These are phyloP conservation scores for Astrocystis sublimbata DNA, from an alignment of 495 filamentous ascomycete genomes.

Conservation along the genomic window DNA sequence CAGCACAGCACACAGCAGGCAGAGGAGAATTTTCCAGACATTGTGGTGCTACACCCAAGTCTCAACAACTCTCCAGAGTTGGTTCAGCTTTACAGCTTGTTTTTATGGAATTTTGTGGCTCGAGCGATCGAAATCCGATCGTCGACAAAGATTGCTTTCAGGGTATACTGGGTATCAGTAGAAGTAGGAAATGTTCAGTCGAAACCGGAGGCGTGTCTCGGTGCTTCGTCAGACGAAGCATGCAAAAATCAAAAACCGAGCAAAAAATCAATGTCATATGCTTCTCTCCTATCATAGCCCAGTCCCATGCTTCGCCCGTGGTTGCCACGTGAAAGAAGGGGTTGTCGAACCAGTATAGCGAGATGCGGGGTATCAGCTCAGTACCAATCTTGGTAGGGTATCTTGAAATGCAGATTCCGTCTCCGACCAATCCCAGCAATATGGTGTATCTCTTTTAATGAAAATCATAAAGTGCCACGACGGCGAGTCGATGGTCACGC, in stretches of 20 bases:
- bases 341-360: constrained; percentile 25
- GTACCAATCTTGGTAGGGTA: constrained; percentile 54
- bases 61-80: neutral
- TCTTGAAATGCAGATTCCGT: constrained; percentile 59
- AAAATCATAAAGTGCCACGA: constrained; percentile 33
- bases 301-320: constrained; percentile 19
- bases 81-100: constrained; percentile 2
- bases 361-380: constrained; percentile 49
- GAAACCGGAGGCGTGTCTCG: constrained; percentile 35
- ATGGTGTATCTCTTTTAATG: constrained; percentile 32
- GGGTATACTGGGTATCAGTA: constrained; percentile 44
- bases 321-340: constrained; percentile 16
- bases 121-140: constrained; percentile 3
- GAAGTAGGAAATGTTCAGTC: constrained; percentile 35
- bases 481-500: constrained; percentile 16
- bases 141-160: constrained; percentile 25
- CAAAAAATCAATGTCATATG: constrained; percentile 37
- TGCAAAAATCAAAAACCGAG: constrained; percentile 37
- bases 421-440: constrained; percentile 48
- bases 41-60: constrained; percentile 1
- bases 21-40: constrained; percentile 22
- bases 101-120: constrained; percentile 4
- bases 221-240: constrained; percentile 32
- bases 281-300: constrained; percentile 25
- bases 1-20: constrained; percentile 16